Evolutionary conservation across 345 rosid species (phyloP).

Genomic region (Eucalyptus sideroxylon): DNA sequence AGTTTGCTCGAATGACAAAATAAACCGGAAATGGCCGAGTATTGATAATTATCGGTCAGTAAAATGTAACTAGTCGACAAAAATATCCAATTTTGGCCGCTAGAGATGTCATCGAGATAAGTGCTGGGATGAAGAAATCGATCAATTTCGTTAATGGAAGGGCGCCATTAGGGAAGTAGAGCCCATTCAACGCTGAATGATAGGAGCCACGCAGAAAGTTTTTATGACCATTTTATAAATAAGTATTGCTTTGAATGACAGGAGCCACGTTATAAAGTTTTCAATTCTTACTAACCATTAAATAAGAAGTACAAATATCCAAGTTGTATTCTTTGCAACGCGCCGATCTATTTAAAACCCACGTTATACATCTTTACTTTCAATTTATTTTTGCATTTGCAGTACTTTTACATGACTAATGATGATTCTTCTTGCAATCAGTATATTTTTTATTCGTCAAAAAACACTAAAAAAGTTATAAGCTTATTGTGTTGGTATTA

Average conservation of each 20-base stretch:
- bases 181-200: neutral
- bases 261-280: rapidly evolving
- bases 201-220: neutral
- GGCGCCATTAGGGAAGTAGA: neutral
- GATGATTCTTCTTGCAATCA: neutral
- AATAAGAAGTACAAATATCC: neutral
- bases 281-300: rapidly evolving
- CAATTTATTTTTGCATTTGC: neutral
- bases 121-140: neutral
- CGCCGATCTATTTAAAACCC: neutral
- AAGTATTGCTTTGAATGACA: neutral
- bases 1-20: neutral
- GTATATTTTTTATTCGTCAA: no score
- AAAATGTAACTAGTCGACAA: neutral
- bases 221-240: neutral
- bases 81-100: neutral
- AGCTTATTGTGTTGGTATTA: no score
- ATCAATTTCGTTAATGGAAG: neutral
- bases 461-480: no score
- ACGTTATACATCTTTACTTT: neutral
- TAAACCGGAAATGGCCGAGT: neutral
- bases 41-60: neutral
- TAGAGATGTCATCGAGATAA: neutral
- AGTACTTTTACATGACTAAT: neutral
- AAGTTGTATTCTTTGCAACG: neutral